phyloP scores from a whole-genome alignment of 2,329 filamentous ascomycete species.

The Neurospora sp. region DNA sequence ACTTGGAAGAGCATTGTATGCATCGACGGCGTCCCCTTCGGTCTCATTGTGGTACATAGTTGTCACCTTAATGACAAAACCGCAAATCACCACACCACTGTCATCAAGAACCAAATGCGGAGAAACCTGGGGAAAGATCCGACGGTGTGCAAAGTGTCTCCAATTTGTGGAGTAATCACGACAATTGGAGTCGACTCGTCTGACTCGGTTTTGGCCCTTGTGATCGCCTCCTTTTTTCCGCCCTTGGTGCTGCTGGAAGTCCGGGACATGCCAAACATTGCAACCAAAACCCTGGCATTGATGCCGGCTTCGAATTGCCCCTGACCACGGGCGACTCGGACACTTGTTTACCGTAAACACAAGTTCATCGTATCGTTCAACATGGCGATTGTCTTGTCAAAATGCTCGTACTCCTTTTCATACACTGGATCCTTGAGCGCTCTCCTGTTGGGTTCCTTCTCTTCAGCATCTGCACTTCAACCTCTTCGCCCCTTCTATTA shows the following conservation, averaged over 20 bases:
- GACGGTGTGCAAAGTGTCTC: neutral
- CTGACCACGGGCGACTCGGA: neutral
- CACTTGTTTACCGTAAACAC: slow-evolving; percentile 40
- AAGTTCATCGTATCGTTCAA: slow-evolving; percentile 65
- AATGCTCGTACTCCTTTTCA: slow-evolving; percentile 43
- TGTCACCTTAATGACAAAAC: neutral
- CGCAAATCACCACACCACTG: neutral
- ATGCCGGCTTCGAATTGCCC: neutral
- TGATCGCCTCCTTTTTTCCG: neutral
- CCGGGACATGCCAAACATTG: neutral
- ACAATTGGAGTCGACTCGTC: neutral
- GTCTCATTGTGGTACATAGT: neutral
- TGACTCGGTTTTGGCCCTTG: neutral
- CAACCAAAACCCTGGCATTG: neutral
- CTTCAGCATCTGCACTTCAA: slow-evolving; percentile 5
- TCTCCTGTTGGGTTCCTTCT: slow-evolving; percentile 13
- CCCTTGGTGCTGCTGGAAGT: neutral
- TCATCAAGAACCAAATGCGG: neutral
- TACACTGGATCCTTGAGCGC: slow-evolving; percentile 13
- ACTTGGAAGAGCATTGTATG: neutral
- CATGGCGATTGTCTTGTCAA: slow-evolving; percentile 62
- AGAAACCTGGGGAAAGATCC: neutral
- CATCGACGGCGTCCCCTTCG: neutral
- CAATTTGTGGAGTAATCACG: neutral
- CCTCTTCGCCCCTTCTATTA: slow-evolving; percentile 1